These are phyloP conservation scores for Alternaria viburni DNA, from an alignment of 2,329 filamentous ascomycete genomes.

Conservation along the genomic window DNA sequence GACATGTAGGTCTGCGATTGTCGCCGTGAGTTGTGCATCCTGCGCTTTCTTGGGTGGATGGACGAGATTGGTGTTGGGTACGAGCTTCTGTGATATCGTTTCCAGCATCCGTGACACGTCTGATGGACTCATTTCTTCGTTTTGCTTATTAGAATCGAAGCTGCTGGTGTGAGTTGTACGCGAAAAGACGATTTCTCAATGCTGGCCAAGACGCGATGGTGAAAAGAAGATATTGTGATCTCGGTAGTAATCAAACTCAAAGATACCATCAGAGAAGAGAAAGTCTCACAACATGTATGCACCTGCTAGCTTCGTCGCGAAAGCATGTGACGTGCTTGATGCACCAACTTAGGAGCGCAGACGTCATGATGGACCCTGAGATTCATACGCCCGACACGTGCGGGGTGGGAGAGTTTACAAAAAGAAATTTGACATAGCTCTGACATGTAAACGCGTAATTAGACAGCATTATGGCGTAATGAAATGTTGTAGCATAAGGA, in stretches of 20 bases:
- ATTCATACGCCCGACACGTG: background rate
- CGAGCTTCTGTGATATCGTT: slow-evolving; percentile 15
- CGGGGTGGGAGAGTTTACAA: background rate
- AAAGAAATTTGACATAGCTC: background rate
- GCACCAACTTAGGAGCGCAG: slow-evolving; percentile 3
- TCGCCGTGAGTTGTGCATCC: slow-evolving; percentile 18
- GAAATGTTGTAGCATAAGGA: background rate
- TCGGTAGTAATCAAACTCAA: background rate
- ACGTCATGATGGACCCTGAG: slow-evolving; percentile 34
- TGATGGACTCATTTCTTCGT: background rate
- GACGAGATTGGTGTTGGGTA: slow-evolving; percentile 17
- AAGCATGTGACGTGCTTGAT: slow-evolving; percentile 12
- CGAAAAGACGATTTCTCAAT: background rate
- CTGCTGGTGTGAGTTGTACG: background rate
- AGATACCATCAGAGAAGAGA: background rate
- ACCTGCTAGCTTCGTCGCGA: background rate
- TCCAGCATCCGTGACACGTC: slow-evolving; percentile 9
- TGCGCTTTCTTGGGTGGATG: slow-evolving; percentile 19
- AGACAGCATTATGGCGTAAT: background rate
- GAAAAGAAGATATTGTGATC: background rate
- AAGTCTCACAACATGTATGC: background rate
- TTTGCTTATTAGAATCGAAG: background rate
- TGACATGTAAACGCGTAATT: background rate
- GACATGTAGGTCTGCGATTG: slow-evolving; percentile 40
- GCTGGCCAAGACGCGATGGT: background rate